Percentiles rank a stretch among this genome's conserved stretches.
Conservation (phyloP, 148 eudicot genomes). For the Camellia lanceoleosa region DNA sequence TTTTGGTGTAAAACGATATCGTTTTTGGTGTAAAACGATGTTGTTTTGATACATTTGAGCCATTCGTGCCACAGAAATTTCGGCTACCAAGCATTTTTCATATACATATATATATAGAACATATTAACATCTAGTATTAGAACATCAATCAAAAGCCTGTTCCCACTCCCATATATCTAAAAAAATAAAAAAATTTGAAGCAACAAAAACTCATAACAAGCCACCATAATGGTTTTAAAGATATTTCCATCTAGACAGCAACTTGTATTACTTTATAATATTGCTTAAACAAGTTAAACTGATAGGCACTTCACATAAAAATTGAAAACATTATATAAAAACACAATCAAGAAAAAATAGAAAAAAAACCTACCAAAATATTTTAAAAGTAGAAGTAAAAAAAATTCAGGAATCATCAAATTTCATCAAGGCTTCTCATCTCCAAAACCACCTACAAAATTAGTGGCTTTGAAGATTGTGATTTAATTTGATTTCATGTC, state of each 20-base stretch:
- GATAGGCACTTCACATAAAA: background rate
- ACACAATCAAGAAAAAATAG: background rate
- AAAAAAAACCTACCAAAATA: background rate
- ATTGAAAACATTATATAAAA: background rate
- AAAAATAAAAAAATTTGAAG: background rate
- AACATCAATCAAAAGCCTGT: background rate
- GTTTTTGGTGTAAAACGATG: no score
- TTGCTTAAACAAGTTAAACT: background rate
- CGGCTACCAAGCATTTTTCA: no score
- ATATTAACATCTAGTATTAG: background rate
- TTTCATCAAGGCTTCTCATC: background rate
- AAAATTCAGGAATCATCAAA: background rate
- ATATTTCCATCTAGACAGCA: background rate
- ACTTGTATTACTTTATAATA: background rate
- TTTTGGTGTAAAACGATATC: no score
- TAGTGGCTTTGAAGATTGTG: background rate
- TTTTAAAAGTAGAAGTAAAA: background rate
- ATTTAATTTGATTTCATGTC: background rate
- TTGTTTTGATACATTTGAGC: no score
- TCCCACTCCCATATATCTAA: constrained; percentile 6
- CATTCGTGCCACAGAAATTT: no score
- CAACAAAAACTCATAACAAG: background rate
- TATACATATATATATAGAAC: no score
- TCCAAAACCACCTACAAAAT: background rate
- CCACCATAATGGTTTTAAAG: background rate